Evolutionary conservation across 2,329 filamentous ascomycete species (phyloP).

Genomic region (Trichoderma endophyticum): DNA sequence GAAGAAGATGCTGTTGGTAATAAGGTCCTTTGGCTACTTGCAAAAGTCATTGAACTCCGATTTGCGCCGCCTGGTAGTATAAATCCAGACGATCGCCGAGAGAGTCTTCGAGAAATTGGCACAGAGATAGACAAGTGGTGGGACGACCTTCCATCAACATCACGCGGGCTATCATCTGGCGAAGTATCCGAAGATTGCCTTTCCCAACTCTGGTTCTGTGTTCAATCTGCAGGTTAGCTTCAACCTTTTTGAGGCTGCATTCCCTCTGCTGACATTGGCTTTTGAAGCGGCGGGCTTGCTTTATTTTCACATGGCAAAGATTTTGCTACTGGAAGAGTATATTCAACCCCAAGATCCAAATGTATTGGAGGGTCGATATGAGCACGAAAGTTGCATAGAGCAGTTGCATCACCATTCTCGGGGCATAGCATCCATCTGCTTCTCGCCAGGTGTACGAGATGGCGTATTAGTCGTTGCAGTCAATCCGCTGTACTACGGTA

Average conservation of each 20-base stretch:
- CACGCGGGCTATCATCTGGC: background rate
- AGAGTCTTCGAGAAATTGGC: background rate
- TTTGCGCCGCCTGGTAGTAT: background rate
- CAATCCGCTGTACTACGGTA: background rate
- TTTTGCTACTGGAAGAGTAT: background rate
- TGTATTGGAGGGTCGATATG: background rate
- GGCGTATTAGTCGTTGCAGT: background rate
- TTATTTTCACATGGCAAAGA: background rate
- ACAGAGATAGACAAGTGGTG: background rate
- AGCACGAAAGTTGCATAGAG: background rate
- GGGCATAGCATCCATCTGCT: background rate
- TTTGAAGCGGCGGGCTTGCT: background rate
- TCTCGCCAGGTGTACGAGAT: background rate
- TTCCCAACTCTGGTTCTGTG: background rate
- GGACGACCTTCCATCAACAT: background rate
- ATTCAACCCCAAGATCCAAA: background rate
- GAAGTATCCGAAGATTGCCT: background rate
- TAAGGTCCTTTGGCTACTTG: background rate
- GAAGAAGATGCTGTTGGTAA: background rate
- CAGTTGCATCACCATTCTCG: background rate
- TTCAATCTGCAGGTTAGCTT: background rate
- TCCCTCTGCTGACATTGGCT: background rate
- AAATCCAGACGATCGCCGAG: no score
- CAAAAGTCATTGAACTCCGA: background rate
- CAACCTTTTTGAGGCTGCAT: background rate